phyloP scores from a whole-genome alignment of 352 stramenopile genomes.

The Pythium vanterpoolii region DNA sequence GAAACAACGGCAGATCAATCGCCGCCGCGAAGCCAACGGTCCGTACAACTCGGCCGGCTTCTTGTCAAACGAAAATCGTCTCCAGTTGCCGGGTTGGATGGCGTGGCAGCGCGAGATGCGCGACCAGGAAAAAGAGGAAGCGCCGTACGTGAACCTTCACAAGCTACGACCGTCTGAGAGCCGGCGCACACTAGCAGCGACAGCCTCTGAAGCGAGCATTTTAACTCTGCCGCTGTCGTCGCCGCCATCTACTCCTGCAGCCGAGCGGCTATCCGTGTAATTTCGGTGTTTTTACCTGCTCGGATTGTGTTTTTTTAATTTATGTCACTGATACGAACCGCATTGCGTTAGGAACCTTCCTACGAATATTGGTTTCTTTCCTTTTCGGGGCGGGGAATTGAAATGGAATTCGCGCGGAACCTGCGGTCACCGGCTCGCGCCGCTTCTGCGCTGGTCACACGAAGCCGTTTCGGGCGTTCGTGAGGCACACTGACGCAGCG shows the following conservation, averaged over 20 bases:
- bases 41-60: slow-evolving; percentile 22
- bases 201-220: slow-evolving; percentile 11
- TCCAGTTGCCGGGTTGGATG: slow-evolving; percentile 25
- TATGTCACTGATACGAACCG: background rate
- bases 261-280: slow-evolving; percentile 11
- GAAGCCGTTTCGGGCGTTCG: background rate
- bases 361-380: background rate
- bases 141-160: slow-evolving; percentile 14
- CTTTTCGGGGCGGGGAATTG: background rate
- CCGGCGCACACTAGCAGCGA: background rate
- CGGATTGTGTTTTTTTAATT: slow-evolving; percentile 10
- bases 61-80: slow-evolving; percentile 8
- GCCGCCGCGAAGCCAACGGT: slow-evolving; percentile 15
- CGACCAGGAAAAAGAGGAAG: slow-evolving; percentile 10
- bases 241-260: background rate
- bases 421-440: background rate
- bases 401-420: background rate
- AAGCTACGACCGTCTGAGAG: slow-evolving; percentile 12
- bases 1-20: slow-evolving; percentile 2
- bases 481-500: background rate
- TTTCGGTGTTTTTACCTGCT: background rate
- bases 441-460: slow-evolving; percentile 14
- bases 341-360: background rate
- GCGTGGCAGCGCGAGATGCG: slow-evolving; percentile 23
- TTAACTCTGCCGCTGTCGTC: slow-evolving; percentile 12